These are phyloP conservation scores for Flaveria brownii DNA, from an alignment of 129 eudicot species.

Conservation along the genomic window DNA sequence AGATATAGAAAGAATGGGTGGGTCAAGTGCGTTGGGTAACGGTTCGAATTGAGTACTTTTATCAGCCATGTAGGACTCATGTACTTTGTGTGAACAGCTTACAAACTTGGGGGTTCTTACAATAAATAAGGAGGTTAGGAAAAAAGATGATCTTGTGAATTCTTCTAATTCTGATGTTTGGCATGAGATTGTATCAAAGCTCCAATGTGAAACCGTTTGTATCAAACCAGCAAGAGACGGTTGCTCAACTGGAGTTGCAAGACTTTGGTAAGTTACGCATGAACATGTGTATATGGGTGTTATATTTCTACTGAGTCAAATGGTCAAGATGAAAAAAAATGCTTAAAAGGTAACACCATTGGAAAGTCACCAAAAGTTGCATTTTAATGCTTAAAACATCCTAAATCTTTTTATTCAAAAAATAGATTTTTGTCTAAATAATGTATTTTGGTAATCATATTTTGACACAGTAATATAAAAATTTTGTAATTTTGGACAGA, in stretches of 20 bases:
- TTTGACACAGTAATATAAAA: not conserved
- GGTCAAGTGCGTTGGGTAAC: not conserved
- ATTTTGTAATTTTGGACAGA: not conserved
- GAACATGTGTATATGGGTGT: not conserved
- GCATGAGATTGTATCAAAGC: conserved; percentile 75
- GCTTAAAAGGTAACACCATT: not conserved
- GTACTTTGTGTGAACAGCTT: conserved; percentile 47
- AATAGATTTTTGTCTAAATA: not conserved
- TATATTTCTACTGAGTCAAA: not conserved
- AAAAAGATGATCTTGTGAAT: conserved; percentile 56
- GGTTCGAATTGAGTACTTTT: not conserved
- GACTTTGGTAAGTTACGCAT: conserved; percentile 58
- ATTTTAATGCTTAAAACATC: not conserved
- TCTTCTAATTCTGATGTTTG: conserved; percentile 45
- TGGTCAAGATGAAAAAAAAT: not conserved
- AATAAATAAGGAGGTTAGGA: conserved; percentile 72
- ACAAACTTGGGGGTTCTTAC: conserved; percentile 70
- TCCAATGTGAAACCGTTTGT: conserved; percentile 67
- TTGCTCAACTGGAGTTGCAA: conserved; percentile 93
- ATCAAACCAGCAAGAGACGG: conserved; percentile 93
- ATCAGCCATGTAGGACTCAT: conserved; percentile 14
- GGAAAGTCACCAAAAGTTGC: not conserved
- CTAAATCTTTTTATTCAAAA: conserved; percentile 1
- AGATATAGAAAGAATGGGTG: conserved; percentile 10
- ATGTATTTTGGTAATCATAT: not conserved